Conservation (phyloP, 768 basidiomycete genomes). For the Artomyces pyxidatus region DNA sequence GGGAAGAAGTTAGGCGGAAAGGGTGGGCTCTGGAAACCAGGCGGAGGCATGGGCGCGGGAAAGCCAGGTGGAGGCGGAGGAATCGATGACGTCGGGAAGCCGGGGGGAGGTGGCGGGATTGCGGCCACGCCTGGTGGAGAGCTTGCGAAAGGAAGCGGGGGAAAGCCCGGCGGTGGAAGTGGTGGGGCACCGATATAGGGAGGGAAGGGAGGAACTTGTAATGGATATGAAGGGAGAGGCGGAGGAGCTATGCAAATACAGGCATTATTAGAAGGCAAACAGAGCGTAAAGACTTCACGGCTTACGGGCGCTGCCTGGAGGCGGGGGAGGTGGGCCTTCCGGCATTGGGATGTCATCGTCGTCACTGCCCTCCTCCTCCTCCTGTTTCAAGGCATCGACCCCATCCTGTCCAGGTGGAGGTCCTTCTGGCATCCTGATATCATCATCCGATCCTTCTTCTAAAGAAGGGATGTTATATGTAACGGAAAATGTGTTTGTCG, state of each 20-base stretch:
- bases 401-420: conserved; percentile 40
- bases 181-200: conserved; percentile 4
- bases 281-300: conserved; percentile 17
- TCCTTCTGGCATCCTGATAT: conserved; percentile 57
- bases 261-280: conserved; percentile 16
- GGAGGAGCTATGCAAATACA: conserved; percentile 17
- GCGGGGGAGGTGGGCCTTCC: conserved; percentile 49
- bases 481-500: too few relatives aligned
- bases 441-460: conserved; percentile 38
- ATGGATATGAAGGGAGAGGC: conserved; percentile 3
- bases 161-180: conserved; percentile 15
- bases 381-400: conserved; percentile 1
- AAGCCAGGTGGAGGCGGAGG: conserved; percentile 6
- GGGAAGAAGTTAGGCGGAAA: conserved; percentile 8
- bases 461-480: background rate
- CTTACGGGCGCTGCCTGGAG: conserved; percentile 27
- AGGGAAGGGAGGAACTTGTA: background rate
- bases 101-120: conserved; percentile 5
- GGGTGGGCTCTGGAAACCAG: too few relatives aligned
- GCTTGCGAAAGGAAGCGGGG: conserved; percentile 12
- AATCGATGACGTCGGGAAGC: conserved; percentile 3
- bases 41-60: conserved; percentile 20
- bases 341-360: conserved; percentile 66
- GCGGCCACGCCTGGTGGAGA: conserved; percentile 15
- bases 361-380: conserved; percentile 12